These are phyloP conservation scores for Cutaneotrichosporon cavernicola DNA, from an alignment of 1,284 basidiomycete genomes.

Conservation along the genomic window DNA sequence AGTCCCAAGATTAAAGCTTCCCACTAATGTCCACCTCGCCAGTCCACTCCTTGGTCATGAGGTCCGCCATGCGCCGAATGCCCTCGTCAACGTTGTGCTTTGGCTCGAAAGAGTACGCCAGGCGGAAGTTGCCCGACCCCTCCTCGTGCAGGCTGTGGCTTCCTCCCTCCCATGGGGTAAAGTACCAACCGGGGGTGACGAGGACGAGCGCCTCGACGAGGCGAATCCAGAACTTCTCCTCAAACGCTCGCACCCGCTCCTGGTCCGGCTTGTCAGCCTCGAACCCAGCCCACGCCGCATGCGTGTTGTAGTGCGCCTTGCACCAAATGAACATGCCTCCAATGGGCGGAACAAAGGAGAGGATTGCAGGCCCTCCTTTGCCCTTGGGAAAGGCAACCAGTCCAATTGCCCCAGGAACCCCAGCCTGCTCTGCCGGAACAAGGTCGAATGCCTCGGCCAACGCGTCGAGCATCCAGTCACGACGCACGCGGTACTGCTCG, in stretches of 20 bases:
- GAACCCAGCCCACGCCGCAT: conserved; percentile 22
- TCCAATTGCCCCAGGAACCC: conserved; percentile 24
- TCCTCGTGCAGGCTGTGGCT: conserved; percentile 19
- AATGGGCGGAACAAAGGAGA: conserved; percentile 65
- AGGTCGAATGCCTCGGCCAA: conserved; percentile 24
- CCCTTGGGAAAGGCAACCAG: conserved; percentile 28
- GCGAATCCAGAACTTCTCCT: conserved; percentile 27
- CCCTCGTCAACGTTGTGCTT: conserved; percentile 30
- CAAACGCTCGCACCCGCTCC: conserved; percentile 25
- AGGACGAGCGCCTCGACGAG: conserved; percentile 27
- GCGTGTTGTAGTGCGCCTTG: conserved; percentile 29
- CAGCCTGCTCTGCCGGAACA: conserved; percentile 22
- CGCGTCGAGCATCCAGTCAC: conserved; percentile 40
- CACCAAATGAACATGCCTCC: conserved; percentile 48
- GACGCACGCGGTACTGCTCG: conserved; percentile 42
- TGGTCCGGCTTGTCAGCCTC: conserved; percentile 3
- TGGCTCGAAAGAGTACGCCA: conserved; percentile 30
- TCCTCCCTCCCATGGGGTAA: conserved; percentile 28
- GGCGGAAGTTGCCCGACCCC: conserved; percentile 31
- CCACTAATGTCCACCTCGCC: conserved; percentile 3
- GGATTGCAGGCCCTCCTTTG: conserved; percentile 41
- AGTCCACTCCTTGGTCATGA: conserved; percentile 25
- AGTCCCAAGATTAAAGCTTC: background rate
- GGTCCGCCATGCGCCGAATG: conserved; percentile 24
- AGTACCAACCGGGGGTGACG: conserved; percentile 35